Evolutionary conservation across 2,329 filamentous ascomycete species (phyloP), one percentile per base, ranked within the genome.

Genomic region (Sphaceloma murrayae): DNA sequence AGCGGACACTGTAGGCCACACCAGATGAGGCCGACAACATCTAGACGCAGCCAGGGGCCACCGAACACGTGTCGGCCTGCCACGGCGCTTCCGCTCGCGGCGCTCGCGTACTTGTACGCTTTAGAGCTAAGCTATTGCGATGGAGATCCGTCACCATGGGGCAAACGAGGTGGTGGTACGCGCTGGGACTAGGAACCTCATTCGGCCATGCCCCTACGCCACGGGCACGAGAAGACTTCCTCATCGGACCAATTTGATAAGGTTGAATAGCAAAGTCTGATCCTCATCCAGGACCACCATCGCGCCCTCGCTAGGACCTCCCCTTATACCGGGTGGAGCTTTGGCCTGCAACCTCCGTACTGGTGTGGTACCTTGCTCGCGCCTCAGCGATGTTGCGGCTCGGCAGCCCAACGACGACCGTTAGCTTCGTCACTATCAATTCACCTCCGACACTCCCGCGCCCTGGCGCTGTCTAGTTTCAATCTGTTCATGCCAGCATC

Each of bases 391-490:
- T 36, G 24, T 11, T 40, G 36, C 36, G 36, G 36, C 36, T 29
- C 24, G 36, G 24, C 14, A 40, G 36, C 36, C 36, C 36, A 40
- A 40, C 36, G 26, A 8, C 16, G 16, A 29, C 22, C 36, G 36
- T 40, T 40, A 40, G 36, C 36, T 29, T 29, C 36, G 30, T 16
- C 36, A 40, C 36, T 40, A 40, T 40, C 36, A 40, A 40, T 40
- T 40, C 36, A 40, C 36, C 36, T 40, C 36, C 36, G 36, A 40
- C 6, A 27, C 36, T 40, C 36, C 36, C 36, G 36, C 16, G 36
- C 24, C 36, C 36, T 40, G 36, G 24, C 36, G 36, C 26, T 40
- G 22, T 40, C 36, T 40, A 40, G 36, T 29, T 40, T 40, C 22
- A 29, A 40, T 29, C 22, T 40, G 36, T 14, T 19, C 24, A 40